These are phyloP conservation scores for Chrysopogon serrulatus DNA, from an alignment of 176 grass and related monocot species.

Conservation along the genomic window DNA sequence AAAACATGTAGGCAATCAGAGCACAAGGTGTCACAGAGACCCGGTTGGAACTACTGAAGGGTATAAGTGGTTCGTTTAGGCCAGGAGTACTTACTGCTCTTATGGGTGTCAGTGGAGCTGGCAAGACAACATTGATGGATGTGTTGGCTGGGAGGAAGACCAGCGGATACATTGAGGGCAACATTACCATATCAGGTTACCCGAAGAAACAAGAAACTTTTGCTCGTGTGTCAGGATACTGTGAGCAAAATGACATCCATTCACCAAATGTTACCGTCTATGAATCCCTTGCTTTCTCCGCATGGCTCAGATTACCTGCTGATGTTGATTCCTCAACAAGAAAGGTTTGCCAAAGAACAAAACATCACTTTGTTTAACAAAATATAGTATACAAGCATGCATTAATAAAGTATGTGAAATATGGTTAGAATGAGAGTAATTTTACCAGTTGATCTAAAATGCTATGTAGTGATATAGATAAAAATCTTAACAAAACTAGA, in stretches of 20 bases:
- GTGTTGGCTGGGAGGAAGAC: conserved; percentile 71
- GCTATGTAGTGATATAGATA: neutral
- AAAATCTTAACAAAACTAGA: neutral
- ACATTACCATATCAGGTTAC: conserved; percentile 67
- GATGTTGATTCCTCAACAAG: conserved; percentile 54
- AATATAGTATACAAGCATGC: neutral
- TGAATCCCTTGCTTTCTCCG: conserved; percentile 69
- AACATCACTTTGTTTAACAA: neutral
- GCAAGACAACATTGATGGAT: conserved; percentile 87
- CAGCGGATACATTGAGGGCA: conserved; percentile 72
- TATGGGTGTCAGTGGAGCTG: conserved; percentile 86
- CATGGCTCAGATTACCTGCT: conserved; percentile 48
- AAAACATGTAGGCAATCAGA: conserved; percentile 71
- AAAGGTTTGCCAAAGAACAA: conserved; percentile 53
- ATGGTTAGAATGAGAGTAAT: neutral
- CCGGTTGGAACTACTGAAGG: conserved; percentile 58
- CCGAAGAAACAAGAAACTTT: conserved; percentile 89
- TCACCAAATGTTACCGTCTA: conserved; percentile 77
- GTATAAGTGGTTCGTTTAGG: conserved; percentile 73
- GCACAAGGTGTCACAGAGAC: conserved; percentile 58
- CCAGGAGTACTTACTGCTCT: conserved; percentile 79
- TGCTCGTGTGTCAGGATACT: conserved; percentile 81
- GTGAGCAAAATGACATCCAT: conserved; percentile 84
- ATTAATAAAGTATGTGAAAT: neutral
- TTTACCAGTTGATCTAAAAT: neutral